phyloP scores from a whole-genome alignment of 257 asterid species.

The Cynanchum wilfordii region DNA sequence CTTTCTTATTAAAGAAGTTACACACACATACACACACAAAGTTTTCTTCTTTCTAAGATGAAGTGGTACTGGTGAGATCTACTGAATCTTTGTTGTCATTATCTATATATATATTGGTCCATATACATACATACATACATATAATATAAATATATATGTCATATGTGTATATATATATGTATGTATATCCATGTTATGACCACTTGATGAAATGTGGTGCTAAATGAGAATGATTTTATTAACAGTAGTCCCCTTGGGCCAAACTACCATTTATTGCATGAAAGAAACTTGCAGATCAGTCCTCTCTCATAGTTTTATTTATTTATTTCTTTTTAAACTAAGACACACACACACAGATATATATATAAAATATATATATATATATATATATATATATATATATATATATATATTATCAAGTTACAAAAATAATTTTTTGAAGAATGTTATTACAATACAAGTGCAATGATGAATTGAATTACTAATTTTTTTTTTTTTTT shows the following conservation, averaged over 20 bases:
- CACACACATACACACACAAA: background rate
- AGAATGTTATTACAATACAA: too few species aligned
- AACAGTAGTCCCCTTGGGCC: slow-evolving; percentile 10
- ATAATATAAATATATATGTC: too few species aligned
- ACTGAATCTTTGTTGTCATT: slow-evolving; percentile 9
- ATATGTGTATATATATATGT: too few species aligned
- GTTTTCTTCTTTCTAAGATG: slow-evolving; percentile 7
- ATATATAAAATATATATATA: too few species aligned
- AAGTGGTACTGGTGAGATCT: slow-evolving; percentile 2
- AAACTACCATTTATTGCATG: slow-evolving; percentile 21
- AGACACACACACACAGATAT: too few species aligned
- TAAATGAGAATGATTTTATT: background rate
- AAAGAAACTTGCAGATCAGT: slow-evolving; percentile 6
- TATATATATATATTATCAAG: too few species aligned
- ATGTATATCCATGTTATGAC: background rate
- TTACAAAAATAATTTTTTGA: too few species aligned
- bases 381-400: too few species aligned
- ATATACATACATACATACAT: background rate
- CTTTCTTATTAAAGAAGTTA: background rate
- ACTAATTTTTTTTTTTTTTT: too few species aligned
- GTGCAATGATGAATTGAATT: too few species aligned
- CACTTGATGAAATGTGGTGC: slow-evolving; percentile 16
- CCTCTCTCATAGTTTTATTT: background rate
- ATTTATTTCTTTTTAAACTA: background rate
- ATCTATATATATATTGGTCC: slow-evolving; percentile 7